These are phyloP conservation scores for Vitis hybrid DNA, from an alignment of 177 flowering plant genomes.

Conservation along the genomic window DNA sequence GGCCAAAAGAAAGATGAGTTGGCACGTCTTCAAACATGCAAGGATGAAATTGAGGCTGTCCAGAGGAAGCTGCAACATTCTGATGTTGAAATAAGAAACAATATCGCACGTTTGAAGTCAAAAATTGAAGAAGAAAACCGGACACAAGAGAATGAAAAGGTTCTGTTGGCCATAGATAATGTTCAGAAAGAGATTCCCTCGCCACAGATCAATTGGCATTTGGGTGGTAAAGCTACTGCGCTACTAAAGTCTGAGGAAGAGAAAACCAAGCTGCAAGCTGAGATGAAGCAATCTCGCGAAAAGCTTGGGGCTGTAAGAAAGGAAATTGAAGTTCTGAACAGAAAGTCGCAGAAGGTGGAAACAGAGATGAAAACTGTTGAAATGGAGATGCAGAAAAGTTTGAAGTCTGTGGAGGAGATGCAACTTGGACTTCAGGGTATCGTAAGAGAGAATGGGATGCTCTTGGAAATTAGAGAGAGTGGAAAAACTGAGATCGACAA, in stretches of 20 bases:
- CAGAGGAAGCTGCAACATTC: slow-evolving; percentile 38
- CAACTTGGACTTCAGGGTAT: slow-evolving; percentile 39
- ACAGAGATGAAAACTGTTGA: slow-evolving; percentile 33
- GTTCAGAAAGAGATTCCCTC: slow-evolving; percentile 40
- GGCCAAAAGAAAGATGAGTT: slow-evolving; percentile 51
- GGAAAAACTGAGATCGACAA: slow-evolving; percentile 46
- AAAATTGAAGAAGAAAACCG: slow-evolving; percentile 64
- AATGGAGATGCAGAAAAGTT: slow-evolving; percentile 40
- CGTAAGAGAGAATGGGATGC: slow-evolving; percentile 45
- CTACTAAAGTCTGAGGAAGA: slow-evolving; percentile 83
- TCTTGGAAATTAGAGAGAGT: slow-evolving; percentile 45
- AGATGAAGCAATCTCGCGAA: slow-evolving; percentile 55
- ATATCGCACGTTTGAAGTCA: slow-evolving; percentile 38
- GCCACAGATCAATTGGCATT: slow-evolving; percentile 43
- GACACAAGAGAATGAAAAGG: slow-evolving; percentile 71
- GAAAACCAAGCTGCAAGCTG: slow-evolving; percentile 58
- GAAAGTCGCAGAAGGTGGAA: slow-evolving; percentile 37
- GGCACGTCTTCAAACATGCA: slow-evolving; percentile 35
- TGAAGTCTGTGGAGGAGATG: slow-evolving; percentile 37
- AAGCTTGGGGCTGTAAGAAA: slow-evolving; percentile 40
- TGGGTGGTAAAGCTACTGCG: slow-evolving; percentile 71
- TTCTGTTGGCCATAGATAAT: slow-evolving; percentile 75
- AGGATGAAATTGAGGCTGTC: slow-evolving; percentile 38
- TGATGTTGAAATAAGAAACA: slow-evolving; percentile 47
- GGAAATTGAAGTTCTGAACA: slow-evolving; percentile 45